These are phyloP conservation scores for Talaromyces albobiverticillius DNA, from an alignment of 2,329 filamentous ascomycete genomes.

Conservation along the genomic window DNA sequence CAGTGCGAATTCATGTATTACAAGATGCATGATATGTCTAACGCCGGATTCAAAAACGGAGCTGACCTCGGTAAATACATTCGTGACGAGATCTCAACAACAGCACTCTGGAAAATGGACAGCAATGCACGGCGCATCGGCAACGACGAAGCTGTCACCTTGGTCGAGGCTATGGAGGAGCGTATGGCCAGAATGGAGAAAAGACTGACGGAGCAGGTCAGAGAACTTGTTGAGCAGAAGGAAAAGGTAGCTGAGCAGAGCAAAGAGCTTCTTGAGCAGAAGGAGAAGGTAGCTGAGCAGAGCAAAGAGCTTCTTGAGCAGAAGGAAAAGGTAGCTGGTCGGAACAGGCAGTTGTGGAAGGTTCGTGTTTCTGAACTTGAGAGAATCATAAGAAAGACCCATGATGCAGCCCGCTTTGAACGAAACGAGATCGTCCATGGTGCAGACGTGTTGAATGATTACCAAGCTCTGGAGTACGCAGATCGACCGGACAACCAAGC, in stretches of 20 bases:
- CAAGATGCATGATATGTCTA: constrained; percentile 3
- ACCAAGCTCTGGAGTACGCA: constrained; percentile 4
- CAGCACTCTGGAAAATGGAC: constrained; percentile 4
- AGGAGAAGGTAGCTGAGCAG: background rate
- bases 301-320: background rate
- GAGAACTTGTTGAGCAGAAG: background rate
- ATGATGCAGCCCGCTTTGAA: constrained; percentile 3
- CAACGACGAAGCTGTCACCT: constrained; percentile 2
- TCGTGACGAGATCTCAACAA: constrained; percentile 4
- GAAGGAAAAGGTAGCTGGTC: background rate
- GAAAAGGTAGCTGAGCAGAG: background rate
- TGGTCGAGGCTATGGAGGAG: constrained; percentile 1
- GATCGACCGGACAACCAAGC: background rate
- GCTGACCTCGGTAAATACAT: constrained; percentile 3
- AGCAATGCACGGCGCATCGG: background rate
- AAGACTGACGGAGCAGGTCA: background rate
- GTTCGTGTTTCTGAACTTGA: constrained; percentile 5
- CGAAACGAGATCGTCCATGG: constrained; percentile 4
- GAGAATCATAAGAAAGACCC: constrained; percentile 3
- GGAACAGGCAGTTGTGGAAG: constrained; percentile 1
- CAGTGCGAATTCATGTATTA: constrained; percentile 3
- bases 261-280: background rate
- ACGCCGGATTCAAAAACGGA: background rate
- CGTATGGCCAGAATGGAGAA: constrained; percentile 10
- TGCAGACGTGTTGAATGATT: constrained; percentile 3